Conservation (phyloP, 352 stramenopile genomes). For the Plasmopara halstedii region DNA sequence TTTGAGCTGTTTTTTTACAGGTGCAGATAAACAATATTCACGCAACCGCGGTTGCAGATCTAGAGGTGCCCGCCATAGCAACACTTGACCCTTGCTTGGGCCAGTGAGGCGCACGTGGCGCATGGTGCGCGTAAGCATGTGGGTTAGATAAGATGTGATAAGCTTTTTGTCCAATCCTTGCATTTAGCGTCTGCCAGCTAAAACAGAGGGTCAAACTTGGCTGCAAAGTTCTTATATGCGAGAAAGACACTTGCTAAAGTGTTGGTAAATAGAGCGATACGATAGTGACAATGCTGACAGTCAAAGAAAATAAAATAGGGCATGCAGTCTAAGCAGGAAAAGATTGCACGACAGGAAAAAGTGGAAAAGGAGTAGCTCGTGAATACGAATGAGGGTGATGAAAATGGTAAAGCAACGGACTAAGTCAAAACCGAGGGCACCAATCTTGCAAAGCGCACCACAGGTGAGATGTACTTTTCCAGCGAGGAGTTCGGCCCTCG, state of each 20-base stretch:
- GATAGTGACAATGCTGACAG: too few species aligned
- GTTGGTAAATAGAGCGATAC: background rate
- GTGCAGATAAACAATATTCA: too few species aligned
- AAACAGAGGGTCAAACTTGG: slow-evolving; percentile 18
- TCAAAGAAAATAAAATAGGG: slow-evolving; percentile 11
- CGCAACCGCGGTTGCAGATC: too few species aligned
- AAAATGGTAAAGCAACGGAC: slow-evolving; percentile 57
- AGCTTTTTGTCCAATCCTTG: slow-evolving; percentile 20
- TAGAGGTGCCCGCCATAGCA: too few species aligned
- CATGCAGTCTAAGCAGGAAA: slow-evolving; percentile 13
- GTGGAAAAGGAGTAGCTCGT: slow-evolving; percentile 23
- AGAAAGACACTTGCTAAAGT: background rate
- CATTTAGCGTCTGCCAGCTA: slow-evolving; percentile 28
- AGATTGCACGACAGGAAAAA: slow-evolving; percentile 3
- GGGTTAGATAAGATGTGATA: background rate
- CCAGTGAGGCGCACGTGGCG: too few species aligned
- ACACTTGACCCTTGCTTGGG: too few species aligned
- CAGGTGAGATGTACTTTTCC: slow-evolving; percentile 86
- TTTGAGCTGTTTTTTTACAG: too few species aligned
- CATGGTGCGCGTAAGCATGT: too few species aligned
- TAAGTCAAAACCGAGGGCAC: slow-evolving; percentile 42
- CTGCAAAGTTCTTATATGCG: slow-evolving; percentile 9
- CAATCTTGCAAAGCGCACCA: slow-evolving; percentile 24
- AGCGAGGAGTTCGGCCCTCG: slow-evolving; percentile 84
- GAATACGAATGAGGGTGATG: slow-evolving; percentile 22